These are phyloP conservation scores for Mallotus japonicus DNA, from an alignment of 441 rosid genomes.

Conservation along the genomic window DNA sequence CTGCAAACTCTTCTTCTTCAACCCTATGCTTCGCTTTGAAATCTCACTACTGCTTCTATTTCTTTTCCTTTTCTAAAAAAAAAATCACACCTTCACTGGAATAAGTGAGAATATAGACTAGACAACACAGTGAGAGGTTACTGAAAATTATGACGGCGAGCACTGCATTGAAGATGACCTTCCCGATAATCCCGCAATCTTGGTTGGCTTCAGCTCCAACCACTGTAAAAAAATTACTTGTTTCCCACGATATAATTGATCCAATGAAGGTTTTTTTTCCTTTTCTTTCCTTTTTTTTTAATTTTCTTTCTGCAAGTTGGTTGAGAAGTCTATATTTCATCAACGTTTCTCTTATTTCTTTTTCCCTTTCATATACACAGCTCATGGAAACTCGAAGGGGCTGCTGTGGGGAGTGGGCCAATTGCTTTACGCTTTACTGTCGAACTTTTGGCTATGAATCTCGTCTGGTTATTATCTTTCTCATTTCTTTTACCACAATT, in stretches of 20 bases:
- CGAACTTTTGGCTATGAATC: slow-evolving; percentile 85
- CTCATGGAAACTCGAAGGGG: slow-evolving; percentile 86
- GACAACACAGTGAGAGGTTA: slow-evolving; percentile 53
- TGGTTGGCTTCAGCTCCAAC: slow-evolving; percentile 50
- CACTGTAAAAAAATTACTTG: slow-evolving; percentile 64
- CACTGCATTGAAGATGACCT: slow-evolving; percentile 70
- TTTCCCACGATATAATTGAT: slow-evolving; percentile 83
- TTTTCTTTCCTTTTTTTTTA: neutral
- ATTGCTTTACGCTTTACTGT: slow-evolving; percentile 90
- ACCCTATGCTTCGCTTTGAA: slow-evolving; percentile 12
- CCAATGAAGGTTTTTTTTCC: slow-evolving; percentile 57
- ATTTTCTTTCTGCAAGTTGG: neutral
- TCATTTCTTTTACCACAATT: no score
- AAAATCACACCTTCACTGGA: neutral
- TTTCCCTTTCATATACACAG: slow-evolving; percentile 35
- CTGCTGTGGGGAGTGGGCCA: slow-evolving; percentile 99
- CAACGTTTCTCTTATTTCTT: slow-evolving; percentile 12
- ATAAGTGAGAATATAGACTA: slow-evolving; percentile 28
- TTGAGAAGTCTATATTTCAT: slow-evolving; percentile 27
- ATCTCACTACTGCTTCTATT: slow-evolving; percentile 23
- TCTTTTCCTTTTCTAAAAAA: slow-evolving; percentile 30
- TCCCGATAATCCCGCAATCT: slow-evolving; percentile 68
- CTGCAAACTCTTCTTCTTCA: neutral
- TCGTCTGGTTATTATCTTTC: no score
- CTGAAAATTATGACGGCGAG: slow-evolving; percentile 53